Base-by-base conservation (phyloP, 2,329 filamentous ascomycete species). In the Aspergillus puulaauensis region DNA sequence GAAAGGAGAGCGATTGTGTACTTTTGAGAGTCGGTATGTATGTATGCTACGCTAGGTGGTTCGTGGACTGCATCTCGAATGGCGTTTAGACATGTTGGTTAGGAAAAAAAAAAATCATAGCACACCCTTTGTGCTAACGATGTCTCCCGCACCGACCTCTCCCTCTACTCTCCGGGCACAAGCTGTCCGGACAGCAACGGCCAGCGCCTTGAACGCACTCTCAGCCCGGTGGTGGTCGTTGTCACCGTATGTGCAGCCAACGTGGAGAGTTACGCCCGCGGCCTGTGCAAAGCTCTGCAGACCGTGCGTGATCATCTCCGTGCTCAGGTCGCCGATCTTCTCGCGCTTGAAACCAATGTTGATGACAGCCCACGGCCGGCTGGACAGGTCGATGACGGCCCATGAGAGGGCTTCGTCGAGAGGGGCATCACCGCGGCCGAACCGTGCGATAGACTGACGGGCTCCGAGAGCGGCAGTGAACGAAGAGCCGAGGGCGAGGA, bases 201-300 rank as follows among this genome's bases (percentile, higher is more conserved):
- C 95, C 65, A 98, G 77, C 47, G 95, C 95, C 84, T 99, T 99
- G 78, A 99, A 97, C 15, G 93, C 95, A 73, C 90, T 95, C 84
- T 98, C 95, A 9, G 95, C 93, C 58, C 93, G 83, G 79, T 98
- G 95, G 77, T 98, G 95, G 77, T 98, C 95, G 77, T 98, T 99
- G 61, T 90, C 85, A 52, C 95, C 95, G 62, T 91, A 85, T 56
- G 96, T 77, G 77, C 91, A 96, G 78, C 97, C 91, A 58, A 99
- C 91, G 79, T 99, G 95, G 71, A 98, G 79, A n/a, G 95, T 99
- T 53, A 97, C 83, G 24, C 91, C 88, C 3, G 92, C 91, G 9
- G 86, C 90, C 79, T 96, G 90, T 43, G 93, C 93, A 77, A 97
- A 99, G 79, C 90, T 95, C 81, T 96, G 87, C 72, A 99, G 76